These are phyloP conservation scores for Knufia petricola DNA, from an alignment of 2,329 filamentous ascomycete species.

Conservation along the genomic window DNA sequence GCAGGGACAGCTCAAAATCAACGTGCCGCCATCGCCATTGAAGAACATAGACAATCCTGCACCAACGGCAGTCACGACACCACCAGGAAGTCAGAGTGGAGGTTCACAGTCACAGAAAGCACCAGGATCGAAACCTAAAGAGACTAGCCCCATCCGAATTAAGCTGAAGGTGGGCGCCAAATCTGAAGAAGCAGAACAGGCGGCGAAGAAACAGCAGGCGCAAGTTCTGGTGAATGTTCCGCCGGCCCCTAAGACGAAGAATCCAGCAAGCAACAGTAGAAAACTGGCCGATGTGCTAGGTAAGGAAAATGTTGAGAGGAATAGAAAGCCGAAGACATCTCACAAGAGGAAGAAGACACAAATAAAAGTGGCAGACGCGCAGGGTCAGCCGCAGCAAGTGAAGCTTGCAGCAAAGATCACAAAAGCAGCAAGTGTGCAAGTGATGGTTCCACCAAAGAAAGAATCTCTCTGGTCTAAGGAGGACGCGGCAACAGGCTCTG, in stretches of 20 bases:
- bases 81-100: constrained; percentile 31
- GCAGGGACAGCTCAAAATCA: constrained; percentile 31
- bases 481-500: not conserved
- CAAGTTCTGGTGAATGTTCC: constrained; percentile 6
- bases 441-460: constrained; percentile 12
- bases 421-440: constrained; percentile 11
- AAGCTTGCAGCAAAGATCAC: constrained; percentile 16
- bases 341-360: constrained; percentile 14
- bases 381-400: constrained; percentile 11
- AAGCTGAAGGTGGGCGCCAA: constrained; percentile 7
- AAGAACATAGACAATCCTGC: constrained; percentile 27
- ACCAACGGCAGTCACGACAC: constrained; percentile 31
- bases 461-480: constrained; percentile 12
- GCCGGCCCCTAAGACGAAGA: constrained; percentile 12
- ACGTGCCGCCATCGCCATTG: constrained; percentile 28
- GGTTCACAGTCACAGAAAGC: constrained; percentile 9
- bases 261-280: constrained; percentile 19
- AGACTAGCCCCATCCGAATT: constrained; percentile 11
- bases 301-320: constrained; percentile 16
- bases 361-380: constrained; percentile 10
- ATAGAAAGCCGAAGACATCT: constrained; percentile 15
- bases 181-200: constrained; percentile 13
- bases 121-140: not conserved
- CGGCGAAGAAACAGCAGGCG: constrained; percentile 25
- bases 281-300: constrained; percentile 20